Evolutionary conservation across 306 rosid species (phyloP).

Genomic region (Gastrolobium villosum): DNA sequence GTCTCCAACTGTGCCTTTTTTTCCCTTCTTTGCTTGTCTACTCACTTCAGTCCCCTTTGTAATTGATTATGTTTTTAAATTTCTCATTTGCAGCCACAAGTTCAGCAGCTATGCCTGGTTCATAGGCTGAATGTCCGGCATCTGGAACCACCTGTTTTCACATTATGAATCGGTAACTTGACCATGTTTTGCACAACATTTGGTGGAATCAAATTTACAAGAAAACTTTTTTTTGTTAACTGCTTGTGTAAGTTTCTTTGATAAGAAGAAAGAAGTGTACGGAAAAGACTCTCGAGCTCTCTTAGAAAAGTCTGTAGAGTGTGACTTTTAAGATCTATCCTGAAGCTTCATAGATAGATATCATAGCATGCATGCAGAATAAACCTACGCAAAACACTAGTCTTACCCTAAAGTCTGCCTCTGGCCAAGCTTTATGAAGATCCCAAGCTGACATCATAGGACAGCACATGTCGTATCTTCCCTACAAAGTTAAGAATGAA

Average conservation of each 20-base stretch:
- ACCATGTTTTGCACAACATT: slow-evolving; percentile 25
- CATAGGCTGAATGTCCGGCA: slow-evolving; percentile 96
- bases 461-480: slow-evolving; percentile 94
- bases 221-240: not conserved
- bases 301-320: not conserved
- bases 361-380: slow-evolving; percentile 33
- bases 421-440: slow-evolving; percentile 99
- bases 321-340: slow-evolving; percentile 3
- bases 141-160: slow-evolving; percentile 76
- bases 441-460: slow-evolving; percentile 99
- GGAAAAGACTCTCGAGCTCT: not conserved
- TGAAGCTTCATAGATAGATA: slow-evolving; percentile 15
- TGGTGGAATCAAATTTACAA: not conserved
- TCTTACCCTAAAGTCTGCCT: slow-evolving; percentile 85
- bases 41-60: slow-evolving; percentile 57
- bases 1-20: not conserved
- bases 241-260: not conserved
- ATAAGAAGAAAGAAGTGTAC: not conserved
- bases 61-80: slow-evolving; percentile 66
- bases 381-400: slow-evolving; percentile 32
- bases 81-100: slow-evolving; percentile 95
- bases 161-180: slow-evolving; percentile 38
- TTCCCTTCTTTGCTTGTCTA: slow-evolving; percentile 7
- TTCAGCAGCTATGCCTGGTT: slow-evolving; percentile 88
- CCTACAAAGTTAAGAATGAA: slow-evolving; percentile 60